A percentile compares a stretch with the other conserved stretches of the same genome.
Conservation (phyloP, 139 green algal species). For the Closterium sp. region DNA sequence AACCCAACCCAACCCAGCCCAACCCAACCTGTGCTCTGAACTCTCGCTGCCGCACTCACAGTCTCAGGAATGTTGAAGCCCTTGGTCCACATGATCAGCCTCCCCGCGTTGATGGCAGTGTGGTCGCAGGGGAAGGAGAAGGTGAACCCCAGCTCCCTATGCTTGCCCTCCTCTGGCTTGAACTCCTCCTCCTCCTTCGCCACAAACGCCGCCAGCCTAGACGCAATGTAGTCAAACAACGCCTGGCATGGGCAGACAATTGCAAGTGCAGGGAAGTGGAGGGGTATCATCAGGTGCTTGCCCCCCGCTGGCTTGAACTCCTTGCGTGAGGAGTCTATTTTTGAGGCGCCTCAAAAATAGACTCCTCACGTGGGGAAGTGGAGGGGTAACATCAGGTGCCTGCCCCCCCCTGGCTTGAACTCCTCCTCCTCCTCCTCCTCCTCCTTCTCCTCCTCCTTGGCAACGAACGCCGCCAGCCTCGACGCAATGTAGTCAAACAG, state of each 20-base stretch:
- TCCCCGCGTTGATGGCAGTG: constrained; percentile 67
- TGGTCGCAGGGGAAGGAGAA: constrained; percentile 88
- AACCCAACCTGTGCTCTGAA: too few relatives aligned
- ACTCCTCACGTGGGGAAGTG: too few relatives aligned
- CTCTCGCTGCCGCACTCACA: too few relatives aligned
- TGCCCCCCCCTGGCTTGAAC: constrained; percentile 3
- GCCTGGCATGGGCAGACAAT: constrained; percentile 43
- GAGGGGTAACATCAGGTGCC: too few relatives aligned
- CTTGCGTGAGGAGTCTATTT: too few relatives aligned
- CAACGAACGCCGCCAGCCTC: constrained; percentile 19
- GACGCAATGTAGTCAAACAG: constrained; percentile 79
- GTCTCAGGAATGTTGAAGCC: constrained; percentile 30
- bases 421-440: constrained; percentile 10
- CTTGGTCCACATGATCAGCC: constrained; percentile 74
- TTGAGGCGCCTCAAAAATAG: too few relatives aligned
- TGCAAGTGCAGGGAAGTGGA: too few relatives aligned
- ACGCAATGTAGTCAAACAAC: constrained; percentile 79
- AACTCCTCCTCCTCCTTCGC: constrained; percentile 31
- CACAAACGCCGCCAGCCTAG: constrained; percentile 21
- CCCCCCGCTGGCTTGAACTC: too few relatives aligned
- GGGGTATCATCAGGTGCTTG: too few relatives aligned
- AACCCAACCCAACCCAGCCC: too few relatives aligned
- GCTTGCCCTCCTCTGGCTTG: constrained; percentile 10
- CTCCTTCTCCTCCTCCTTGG: too few relatives aligned
- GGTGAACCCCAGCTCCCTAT: constrained; percentile 78